Conservation (phyloP, 257 asterid species). For the Solanum chiquidenum region DNA sequence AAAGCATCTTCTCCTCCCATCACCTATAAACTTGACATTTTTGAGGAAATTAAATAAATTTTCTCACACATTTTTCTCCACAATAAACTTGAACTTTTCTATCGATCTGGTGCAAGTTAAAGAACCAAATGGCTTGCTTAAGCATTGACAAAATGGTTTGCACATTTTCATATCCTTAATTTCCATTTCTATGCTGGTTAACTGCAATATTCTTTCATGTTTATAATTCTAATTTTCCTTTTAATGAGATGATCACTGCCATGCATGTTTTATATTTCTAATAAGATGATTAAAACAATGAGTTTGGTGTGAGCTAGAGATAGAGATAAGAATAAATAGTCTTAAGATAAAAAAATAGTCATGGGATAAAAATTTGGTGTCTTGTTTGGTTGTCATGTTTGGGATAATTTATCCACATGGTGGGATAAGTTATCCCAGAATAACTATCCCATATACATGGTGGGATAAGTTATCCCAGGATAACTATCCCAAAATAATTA, state of each 20-base stretch:
- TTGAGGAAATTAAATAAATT: background rate
- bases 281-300: background rate
- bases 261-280: background rate
- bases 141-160: slow-evolving; percentile 21
- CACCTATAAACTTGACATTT: background rate
- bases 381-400: background rate
- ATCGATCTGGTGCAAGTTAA: background rate
- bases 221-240: background rate
- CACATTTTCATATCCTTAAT: background rate
- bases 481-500: too few relatives aligned
- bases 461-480: too few relatives aligned
- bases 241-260: background rate
- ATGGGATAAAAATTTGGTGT: too few relatives aligned
- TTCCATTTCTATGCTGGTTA: background rate
- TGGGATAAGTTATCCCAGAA: too few relatives aligned
- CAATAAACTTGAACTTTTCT: background rate
- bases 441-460: too few relatives aligned
- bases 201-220: background rate
- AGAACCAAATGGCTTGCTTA: slow-evolving; percentile 19
- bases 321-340: background rate
- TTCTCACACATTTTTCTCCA: background rate
- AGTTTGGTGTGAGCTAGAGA: background rate
- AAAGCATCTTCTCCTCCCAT: background rate
- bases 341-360: too few relatives aligned
- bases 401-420: too few relatives aligned